Conservation (phyloP, 306 rosid species). For the Ammopiptanthus mongolicus region DNA sequence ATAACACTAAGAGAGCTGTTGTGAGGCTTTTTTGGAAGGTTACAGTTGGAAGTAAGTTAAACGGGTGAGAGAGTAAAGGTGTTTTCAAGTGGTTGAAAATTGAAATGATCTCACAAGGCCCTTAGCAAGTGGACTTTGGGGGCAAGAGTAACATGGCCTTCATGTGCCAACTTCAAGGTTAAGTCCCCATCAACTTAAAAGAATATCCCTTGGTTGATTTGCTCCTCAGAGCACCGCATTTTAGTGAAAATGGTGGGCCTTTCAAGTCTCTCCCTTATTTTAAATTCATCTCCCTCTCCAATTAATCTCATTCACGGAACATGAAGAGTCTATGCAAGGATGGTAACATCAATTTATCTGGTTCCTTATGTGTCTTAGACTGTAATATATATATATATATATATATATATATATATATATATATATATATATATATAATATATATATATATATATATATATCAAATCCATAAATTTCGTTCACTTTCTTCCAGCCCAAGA, state of each 20-base stretch:
- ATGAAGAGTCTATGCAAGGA: slow-evolving; percentile 32
- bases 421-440: too few species aligned
- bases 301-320: slow-evolving; percentile 71
- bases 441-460: too few species aligned
- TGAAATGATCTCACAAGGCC: slow-evolving; percentile 37
- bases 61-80: slow-evolving; percentile 8
- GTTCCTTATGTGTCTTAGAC: slow-evolving; percentile 10
- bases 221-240: slow-evolving; percentile 37
- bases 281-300: slow-evolving; percentile 27
- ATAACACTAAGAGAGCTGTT: not conserved
- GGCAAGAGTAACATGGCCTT: slow-evolving; percentile 96
- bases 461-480: not conserved
- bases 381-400: not conserved
- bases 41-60: not conserved
- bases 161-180: slow-evolving; percentile 68
- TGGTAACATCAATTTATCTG: slow-evolving; percentile 22
- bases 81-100: slow-evolving; percentile 44
- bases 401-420: too few species aligned
- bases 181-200: slow-evolving; percentile 59
- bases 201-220: slow-evolving; percentile 39
- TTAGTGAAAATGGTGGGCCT: slow-evolving; percentile 55
- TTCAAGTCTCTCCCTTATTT: slow-evolving; percentile 24
- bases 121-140: slow-evolving; percentile 32
- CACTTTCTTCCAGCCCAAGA: not conserved
- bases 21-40: slow-evolving; percentile 3